phyloP scores from a whole-genome alignment of 78 protist genomes.

The Cavenderia fasciculata region DNA sequence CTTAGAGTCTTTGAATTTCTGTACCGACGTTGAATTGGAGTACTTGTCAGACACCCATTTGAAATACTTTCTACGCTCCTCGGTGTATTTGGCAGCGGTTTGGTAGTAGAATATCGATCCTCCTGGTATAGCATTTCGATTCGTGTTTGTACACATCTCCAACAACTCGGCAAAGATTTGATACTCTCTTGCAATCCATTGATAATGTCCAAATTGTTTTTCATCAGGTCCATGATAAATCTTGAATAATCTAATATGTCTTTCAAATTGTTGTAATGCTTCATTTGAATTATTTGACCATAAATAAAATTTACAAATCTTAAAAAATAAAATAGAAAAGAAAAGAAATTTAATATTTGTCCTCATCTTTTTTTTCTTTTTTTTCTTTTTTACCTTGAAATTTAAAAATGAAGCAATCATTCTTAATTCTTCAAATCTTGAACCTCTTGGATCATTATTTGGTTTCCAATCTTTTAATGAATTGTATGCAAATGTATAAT shows the following conservation, averaged over 20 bases:
- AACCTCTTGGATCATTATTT: conserved; percentile 38
- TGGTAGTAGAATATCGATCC: conserved; percentile 71
- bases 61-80: conserved; percentile 17
- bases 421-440: conserved; percentile 56
- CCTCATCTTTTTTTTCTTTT: background rate
- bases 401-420: conserved; percentile 50
- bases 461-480: conserved; percentile 50
- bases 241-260: conserved; percentile 30
- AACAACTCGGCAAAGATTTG: conserved; percentile 73
- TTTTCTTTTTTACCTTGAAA: conserved; percentile 24
- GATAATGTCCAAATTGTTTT: conserved; percentile 49
- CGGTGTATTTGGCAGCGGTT: conserved; percentile 38
- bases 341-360: background rate
- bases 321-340: background rate
- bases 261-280: conserved; percentile 70
- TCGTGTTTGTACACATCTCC: conserved; percentile 45
- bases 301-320: conserved; percentile 29
- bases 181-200: conserved; percentile 74
- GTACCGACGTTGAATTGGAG: background rate
- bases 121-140: background rate
- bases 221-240: conserved; percentile 44
- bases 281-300: conserved; percentile 39
- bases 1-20: conserved; percentile 24
- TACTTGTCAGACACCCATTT: conserved; percentile 6
- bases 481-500: conserved; percentile 66